These are phyloP conservation scores for Dictyostelium intermedium DNA, from an alignment of 78 protist species.

Conservation along the genomic window DNA sequence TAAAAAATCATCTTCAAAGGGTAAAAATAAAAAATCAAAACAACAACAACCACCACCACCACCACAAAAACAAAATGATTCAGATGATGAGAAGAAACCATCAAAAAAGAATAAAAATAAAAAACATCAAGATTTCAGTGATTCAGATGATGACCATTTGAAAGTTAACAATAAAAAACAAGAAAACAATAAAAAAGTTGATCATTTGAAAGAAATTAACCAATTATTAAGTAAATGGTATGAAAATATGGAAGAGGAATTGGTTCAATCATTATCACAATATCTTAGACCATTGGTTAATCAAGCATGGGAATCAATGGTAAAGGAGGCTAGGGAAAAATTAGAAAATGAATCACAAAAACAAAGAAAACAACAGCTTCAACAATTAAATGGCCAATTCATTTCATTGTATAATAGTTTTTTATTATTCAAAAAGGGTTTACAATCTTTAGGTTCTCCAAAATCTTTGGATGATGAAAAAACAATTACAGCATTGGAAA, in stretches of 20 bases:
- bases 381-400: slow-evolving; percentile 7
- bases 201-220: slow-evolving; percentile 60
- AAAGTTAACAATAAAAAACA: not conserved
- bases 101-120: slow-evolving; percentile 15
- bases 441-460: not conserved
- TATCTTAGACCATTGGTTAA: slow-evolving; percentile 65
- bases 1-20: not conserved
- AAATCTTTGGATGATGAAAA: not conserved
- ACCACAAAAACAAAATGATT: not conserved
- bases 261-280: slow-evolving; percentile 46
- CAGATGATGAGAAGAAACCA: slow-evolving; percentile 22
- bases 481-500: not conserved
- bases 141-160: slow-evolving; percentile 39
- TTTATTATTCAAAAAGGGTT: slow-evolving; percentile 60
- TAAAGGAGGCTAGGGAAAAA: slow-evolving; percentile 56
- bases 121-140: not conserved
- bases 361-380: slow-evolving; percentile 31
- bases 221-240: slow-evolving; percentile 47
- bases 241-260: slow-evolving; percentile 70
- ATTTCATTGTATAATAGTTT: slow-evolving; percentile 14
- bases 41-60: not conserved
- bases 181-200: slow-evolving; percentile 7
- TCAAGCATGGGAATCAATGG: slow-evolving; percentile 54
- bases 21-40: not conserved
- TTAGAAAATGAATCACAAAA: slow-evolving; percentile 53